These are phyloP conservation scores for Salvia rosmarinus DNA, from an alignment of 257 asterid species.

Conservation along the genomic window DNA sequence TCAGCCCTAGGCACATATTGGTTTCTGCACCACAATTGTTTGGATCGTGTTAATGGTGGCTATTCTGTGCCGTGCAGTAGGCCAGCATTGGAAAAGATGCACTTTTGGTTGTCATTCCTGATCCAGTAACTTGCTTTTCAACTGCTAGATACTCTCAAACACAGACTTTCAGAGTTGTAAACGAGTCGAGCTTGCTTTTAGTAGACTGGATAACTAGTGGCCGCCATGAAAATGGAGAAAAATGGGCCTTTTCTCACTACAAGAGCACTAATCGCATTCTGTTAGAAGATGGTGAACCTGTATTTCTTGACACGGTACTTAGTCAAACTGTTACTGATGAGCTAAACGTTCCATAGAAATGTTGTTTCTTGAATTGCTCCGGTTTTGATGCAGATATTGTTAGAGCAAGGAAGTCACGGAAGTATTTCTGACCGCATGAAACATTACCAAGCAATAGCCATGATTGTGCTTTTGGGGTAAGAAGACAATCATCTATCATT, in stretches of 20 bases:
- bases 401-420: conserved; percentile 61
- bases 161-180: conserved; percentile 63
- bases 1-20: no score
- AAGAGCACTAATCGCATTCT: conserved; percentile 80
- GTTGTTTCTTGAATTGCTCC: conserved; percentile 26
- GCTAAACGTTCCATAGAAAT: neutral
- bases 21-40: no score
- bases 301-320: conserved; percentile 84
- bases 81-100: conserved; percentile 69
- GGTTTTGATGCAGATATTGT: conserved; percentile 51
- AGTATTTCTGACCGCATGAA: conserved; percentile 72
- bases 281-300: conserved; percentile 53
- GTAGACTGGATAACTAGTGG: conserved; percentile 99
- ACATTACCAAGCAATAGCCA: conserved; percentile 80
- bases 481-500: conserved; percentile 3
- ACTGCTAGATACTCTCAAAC: conserved; percentile 82
- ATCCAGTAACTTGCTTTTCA: conserved; percentile 96
- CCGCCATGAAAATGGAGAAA: conserved; percentile 88
- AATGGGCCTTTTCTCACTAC: conserved; percentile 79
- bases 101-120: conserved; percentile 84
- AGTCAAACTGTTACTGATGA: neutral
- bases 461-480: conserved; percentile 86
- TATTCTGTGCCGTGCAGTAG: conserved; percentile 58
- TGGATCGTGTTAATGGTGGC: conserved; percentile 32
- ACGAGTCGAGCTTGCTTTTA: conserved; percentile 74